These are phyloP conservation scores for Globisporangium carolinianum DNA, from an alignment of 352 stramenopile genomes.

Conservation along the genomic window DNA sequence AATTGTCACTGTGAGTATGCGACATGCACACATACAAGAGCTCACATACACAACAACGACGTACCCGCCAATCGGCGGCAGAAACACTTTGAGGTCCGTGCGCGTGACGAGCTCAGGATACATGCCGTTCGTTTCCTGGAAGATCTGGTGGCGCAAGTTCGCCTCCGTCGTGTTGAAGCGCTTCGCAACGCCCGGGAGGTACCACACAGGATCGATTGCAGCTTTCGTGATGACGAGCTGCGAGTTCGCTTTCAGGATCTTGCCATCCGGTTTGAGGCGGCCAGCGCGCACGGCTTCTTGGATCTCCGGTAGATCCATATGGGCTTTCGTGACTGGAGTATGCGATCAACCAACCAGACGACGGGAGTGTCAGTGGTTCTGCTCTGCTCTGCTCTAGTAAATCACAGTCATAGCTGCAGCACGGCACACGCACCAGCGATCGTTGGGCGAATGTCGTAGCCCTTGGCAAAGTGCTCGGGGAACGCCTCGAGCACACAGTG, in stretches of 20 bases:
- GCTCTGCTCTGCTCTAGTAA: too few relatives aligned
- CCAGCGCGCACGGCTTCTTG: slow-evolving; percentile 91
- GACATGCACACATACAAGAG: neutral
- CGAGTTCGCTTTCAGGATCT: slow-evolving; percentile 89
- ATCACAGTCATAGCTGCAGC: neutral
- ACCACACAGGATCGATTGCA: slow-evolving; percentile 99
- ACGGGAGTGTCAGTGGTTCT: neutral
- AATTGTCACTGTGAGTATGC: too few relatives aligned
- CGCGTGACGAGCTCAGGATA: slow-evolving; percentile 98
- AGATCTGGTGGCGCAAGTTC: slow-evolving; percentile 95
- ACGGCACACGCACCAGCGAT: slow-evolving; percentile 77
- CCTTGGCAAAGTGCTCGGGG: slow-evolving; percentile 93
- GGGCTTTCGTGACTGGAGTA: slow-evolving; percentile 81
- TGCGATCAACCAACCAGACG: neutral
- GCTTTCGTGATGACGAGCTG: slow-evolving; percentile 95
- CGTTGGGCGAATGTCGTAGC: slow-evolving; percentile 97
- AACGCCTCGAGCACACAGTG: slow-evolving; percentile 86
- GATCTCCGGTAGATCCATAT: slow-evolving; percentile 99
- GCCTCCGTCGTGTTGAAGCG: slow-evolving; percentile 96
- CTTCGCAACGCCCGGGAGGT: slow-evolving; percentile 97
- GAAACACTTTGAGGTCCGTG: slow-evolving; percentile 97
- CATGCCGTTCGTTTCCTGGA: slow-evolving; percentile 99
- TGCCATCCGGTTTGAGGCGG: slow-evolving; percentile 94
- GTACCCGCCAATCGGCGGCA: slow-evolving; percentile 96
- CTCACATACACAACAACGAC: slow-evolving; percentile 6